phyloP scores from a whole-genome alignment of 768 basidiomycete species.

The Pleurotus sapidus region DNA sequence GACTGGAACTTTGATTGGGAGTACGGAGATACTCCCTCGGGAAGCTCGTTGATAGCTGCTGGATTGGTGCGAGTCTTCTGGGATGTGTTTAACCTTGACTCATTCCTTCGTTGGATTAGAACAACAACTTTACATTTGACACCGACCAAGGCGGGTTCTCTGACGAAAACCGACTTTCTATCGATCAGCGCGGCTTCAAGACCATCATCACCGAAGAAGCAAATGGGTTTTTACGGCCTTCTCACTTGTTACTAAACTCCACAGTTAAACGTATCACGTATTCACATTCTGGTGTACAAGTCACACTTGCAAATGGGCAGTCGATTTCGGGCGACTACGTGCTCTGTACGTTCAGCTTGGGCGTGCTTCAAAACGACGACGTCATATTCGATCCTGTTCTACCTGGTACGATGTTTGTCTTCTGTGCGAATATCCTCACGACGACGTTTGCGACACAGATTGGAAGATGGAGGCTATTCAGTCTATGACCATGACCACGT shows the following conservation, averaged over 20 bases:
- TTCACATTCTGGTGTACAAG: conserved; percentile 38
- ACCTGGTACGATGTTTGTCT: conserved; percentile 30
- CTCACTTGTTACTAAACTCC: conserved; percentile 47
- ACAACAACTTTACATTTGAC: conserved; percentile 61
- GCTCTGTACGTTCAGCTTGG: conserved; percentile 66
- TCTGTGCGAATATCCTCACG: neutral
- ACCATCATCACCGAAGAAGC: conserved; percentile 57
- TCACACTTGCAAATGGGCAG: conserved; percentile 42
- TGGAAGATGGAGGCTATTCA: conserved; percentile 68
- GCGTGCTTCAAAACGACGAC: conserved; percentile 65
- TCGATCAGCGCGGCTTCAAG: conserved; percentile 65
- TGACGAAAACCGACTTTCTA: conserved; percentile 45
- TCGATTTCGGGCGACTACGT: conserved; percentile 52
- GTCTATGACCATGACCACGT: conserved; percentile 61
- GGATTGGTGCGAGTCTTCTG: conserved; percentile 44
- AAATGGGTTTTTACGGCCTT: conserved; percentile 43
- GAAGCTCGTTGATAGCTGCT: conserved; percentile 62
- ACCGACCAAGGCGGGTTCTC: conserved; percentile 57
- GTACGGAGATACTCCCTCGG: conserved; percentile 58
- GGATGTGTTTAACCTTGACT: neutral
- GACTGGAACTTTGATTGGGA: conserved; percentile 40
- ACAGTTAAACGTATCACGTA: conserved; percentile 48
- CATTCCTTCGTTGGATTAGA: conserved; percentile 28
- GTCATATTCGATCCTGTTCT: conserved; percentile 53
- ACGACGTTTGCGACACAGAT: conserved; percentile 8